A percentile compares a stretch with the other conserved stretches of the same genome.
Evolutionary conservation across 192 early-diverging fungal species (phyloP).

Genomic region (Coemansia sp.): DNA sequence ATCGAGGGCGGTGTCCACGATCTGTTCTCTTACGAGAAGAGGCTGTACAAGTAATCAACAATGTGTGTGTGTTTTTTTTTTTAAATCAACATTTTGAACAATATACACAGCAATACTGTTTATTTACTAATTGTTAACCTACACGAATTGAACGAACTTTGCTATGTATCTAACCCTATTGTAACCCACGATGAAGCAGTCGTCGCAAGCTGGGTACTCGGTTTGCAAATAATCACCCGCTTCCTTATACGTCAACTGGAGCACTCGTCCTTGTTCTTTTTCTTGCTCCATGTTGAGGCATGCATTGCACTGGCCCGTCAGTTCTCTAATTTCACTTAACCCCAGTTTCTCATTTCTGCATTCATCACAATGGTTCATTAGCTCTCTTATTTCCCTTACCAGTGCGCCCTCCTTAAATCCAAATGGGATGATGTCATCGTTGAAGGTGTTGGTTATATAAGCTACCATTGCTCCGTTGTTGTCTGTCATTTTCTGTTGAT

Average conservation of each 20-base stretch:
- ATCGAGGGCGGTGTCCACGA: conserved; percentile 96
- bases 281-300: no score
- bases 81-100: neutral
- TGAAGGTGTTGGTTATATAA: neutral
- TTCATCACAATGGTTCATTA: neutral
- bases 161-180: no score
- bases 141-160: neutral
- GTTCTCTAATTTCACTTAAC: no score
- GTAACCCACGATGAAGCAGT: neutral
- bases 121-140: neutral
- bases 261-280: neutral
- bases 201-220: neutral
- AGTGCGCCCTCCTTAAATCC: neutral
- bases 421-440: neutral
- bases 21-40: conserved; percentile 82
- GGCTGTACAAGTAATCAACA: conserved; percentile 58
- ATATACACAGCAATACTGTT: neutral
- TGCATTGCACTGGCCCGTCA: no score
- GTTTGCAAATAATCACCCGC: neutral
- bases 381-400: neutral
- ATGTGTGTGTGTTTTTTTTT: neutral
- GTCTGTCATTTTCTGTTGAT: neutral
- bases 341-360: neutral
- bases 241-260: neutral
- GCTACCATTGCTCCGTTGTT: neutral